A percentile compares a stretch with the other conserved stretches of the same genome.
Evolutionary conservation across 2,329 filamentous ascomycete genomes (phyloP).

Genomic region (Xylariaceae sp.): DNA sequence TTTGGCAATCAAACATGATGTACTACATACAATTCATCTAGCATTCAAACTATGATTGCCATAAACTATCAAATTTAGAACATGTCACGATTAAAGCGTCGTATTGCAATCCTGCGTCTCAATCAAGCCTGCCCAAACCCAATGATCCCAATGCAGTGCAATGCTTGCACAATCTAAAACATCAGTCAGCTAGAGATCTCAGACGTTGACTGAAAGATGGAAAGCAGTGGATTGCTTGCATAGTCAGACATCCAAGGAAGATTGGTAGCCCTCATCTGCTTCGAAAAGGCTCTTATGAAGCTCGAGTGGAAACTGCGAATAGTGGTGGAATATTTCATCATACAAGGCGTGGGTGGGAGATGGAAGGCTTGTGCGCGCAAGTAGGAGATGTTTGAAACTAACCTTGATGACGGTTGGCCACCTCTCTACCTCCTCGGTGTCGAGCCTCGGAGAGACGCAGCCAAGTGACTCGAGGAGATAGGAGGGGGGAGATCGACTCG

Average conservation of each 20-base stretch:
- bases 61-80: too few species aligned
- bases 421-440: too few species aligned
- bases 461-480: neutral
- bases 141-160: neutral
- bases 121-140: too few species aligned
- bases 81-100: too few species aligned
- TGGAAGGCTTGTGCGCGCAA: neutral
- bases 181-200: neutral
- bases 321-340: slow-evolving; percentile 63
- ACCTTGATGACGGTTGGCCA: neutral
- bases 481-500: neutral
- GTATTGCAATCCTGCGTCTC: too few species aligned
- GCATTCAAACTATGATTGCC: too few species aligned
- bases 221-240: too few species aligned
- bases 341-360: slow-evolving; percentile 1
- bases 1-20: too few species aligned
- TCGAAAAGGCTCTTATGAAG: slow-evolving; percentile 60
- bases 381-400: neutral
- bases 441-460: neutral
- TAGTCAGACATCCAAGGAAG: slow-evolving; percentile 76
- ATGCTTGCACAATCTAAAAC: neutral
- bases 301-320: slow-evolving; percentile 91
- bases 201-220: neutral
- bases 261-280: slow-evolving; percentile 61
- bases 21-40: too few species aligned